Evolutionary conservation across 2,329 filamentous ascomycete species (phyloP).

Genomic region (Paraphaeosphaeria sporulosa): DNA sequence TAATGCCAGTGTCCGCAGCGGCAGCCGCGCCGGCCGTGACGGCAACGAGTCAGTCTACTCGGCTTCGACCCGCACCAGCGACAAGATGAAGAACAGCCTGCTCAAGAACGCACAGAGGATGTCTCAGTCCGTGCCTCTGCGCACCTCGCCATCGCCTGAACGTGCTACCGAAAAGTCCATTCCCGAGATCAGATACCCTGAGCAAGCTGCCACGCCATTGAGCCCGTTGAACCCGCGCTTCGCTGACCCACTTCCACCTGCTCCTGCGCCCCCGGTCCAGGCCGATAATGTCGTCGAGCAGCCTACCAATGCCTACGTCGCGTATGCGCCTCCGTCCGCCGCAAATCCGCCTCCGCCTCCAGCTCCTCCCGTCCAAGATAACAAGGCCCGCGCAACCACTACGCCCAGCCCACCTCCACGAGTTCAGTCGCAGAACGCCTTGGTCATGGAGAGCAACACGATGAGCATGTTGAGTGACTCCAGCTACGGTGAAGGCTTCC

Average conservation of each 20-base stretch:
- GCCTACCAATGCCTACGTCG: slow-evolving; percentile 41
- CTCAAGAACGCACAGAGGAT: slow-evolving; percentile 65
- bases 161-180: slow-evolving; percentile 44
- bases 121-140: slow-evolving; percentile 61
- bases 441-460: slow-evolving; percentile 43
- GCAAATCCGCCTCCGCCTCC: slow-evolving; percentile 22
- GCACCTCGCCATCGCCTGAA: slow-evolving; percentile 26
- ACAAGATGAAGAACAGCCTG: slow-evolving; percentile 60
- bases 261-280: slow-evolving; percentile 19
- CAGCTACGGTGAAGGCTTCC: slow-evolving; percentile 64
- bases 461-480: slow-evolving; percentile 57
- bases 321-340: slow-evolving; percentile 42
- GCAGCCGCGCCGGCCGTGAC: slow-evolving; percentile 33
- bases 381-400: slow-evolving; percentile 33
- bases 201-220: slow-evolving; percentile 35
- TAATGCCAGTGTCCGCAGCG: slow-evolving; percentile 46
- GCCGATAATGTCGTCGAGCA: slow-evolving; percentile 6
- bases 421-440: slow-evolving; percentile 46
- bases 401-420: slow-evolving; percentile 33
- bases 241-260: slow-evolving; percentile 23
- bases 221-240: slow-evolving; percentile 42
- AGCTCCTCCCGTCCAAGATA: slow-evolving; percentile 31
- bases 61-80: slow-evolving; percentile 57
- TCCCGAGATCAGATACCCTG: slow-evolving; percentile 46
- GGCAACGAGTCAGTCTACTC: slow-evolving; percentile 61